Conservation (phyloP, 2,329 filamentous ascomycete species). For the Coleophoma eucalyptorum region DNA sequence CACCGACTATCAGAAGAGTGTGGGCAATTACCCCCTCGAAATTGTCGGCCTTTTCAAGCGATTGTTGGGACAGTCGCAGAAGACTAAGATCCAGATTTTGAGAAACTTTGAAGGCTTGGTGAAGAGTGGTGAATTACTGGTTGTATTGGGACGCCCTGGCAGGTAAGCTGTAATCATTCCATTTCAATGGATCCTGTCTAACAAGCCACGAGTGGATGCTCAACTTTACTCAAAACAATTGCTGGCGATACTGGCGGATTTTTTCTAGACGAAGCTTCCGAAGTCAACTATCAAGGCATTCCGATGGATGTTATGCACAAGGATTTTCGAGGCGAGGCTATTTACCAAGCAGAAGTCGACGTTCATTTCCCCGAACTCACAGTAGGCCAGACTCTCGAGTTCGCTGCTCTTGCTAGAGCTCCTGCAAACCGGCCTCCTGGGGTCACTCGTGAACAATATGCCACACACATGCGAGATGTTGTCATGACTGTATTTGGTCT, state of each 20-base stretch:
- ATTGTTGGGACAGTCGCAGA: conserved; percentile 45
- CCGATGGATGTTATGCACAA: conserved; percentile 44
- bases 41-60: conserved; percentile 37
- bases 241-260: conserved; percentile 51
- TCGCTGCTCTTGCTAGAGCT: conserved; percentile 66
- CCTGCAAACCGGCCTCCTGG: conserved; percentile 61
- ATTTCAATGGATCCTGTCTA: background rate
- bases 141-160: conserved; percentile 64
- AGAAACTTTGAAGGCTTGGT: conserved; percentile 61
- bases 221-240: conserved; percentile 59
- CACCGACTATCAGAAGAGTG: conserved; percentile 68
- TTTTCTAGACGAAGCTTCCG: conserved; percentile 42
- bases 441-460: conserved; percentile 53
- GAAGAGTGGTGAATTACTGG: conserved; percentile 60
- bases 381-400: conserved; percentile 69
- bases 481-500: conserved; percentile 68
- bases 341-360: conserved; percentile 76
- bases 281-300: conserved; percentile 59
- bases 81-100: conserved; percentile 55
- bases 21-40: conserved; percentile 57
- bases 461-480: conserved; percentile 50
- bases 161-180: conserved; percentile 33
- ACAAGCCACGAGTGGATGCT: conserved; percentile 47
- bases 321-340: conserved; percentile 60
- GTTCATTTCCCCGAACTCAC: conserved; percentile 76